phyloP scores from a whole-genome alignment of 306 rosid genomes.

The Leucaena leucocephala region DNA sequence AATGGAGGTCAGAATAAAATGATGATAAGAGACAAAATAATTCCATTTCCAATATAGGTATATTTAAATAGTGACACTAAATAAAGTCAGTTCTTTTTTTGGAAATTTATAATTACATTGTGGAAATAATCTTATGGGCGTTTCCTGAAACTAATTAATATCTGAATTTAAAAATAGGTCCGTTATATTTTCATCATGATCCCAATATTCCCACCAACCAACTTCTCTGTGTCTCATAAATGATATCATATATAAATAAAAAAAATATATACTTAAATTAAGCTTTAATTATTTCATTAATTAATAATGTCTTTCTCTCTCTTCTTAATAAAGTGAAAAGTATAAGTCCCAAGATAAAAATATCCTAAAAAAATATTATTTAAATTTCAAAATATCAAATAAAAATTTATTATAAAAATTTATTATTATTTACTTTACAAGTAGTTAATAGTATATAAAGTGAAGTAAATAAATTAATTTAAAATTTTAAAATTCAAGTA shows the following conservation, averaged over 20 bases:
- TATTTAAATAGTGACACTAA: background rate
- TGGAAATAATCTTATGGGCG: background rate
- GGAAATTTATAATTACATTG: background rate
- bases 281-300: background rate
- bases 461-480: no score
- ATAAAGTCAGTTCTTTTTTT: background rate
- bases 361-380: no score
- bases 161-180: background rate
- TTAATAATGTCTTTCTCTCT: background rate
- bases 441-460: no score
- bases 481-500: no score
- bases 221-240: background rate
- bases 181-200: background rate
- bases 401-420: no score
- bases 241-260: background rate
- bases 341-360: no score
- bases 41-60: background rate
- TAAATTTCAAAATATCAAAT: no score
- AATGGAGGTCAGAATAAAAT: background rate
- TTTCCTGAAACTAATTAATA: background rate
- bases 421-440: no score
- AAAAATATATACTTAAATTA: background rate
- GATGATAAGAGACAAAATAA: background rate
- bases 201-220: slow-evolving; percentile 2
- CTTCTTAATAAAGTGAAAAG: background rate